Base-by-base conservation (phyloP, 2,329 filamentous ascomycete species). In the Paramyrothecium roridum region DNA sequence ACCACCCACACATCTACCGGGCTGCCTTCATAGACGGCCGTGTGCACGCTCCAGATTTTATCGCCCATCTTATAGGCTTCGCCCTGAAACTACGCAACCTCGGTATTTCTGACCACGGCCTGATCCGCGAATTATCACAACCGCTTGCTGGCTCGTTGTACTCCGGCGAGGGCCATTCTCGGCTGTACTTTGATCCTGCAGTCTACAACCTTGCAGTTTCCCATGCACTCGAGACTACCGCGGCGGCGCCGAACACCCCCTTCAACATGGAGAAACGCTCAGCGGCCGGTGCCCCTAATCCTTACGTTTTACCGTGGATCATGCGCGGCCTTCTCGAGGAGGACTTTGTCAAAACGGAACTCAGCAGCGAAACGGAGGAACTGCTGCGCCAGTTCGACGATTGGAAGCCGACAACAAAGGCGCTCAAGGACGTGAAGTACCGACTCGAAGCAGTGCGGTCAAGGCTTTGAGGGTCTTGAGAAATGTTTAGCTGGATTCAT, bases 21-120 rank as follows among this genome's bases (percentile, higher is more conserved):
- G 91, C 93, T n/a, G 92, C 96, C 17, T 98, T 98, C 68, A 90
- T 99, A 53, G 93, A 99, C 71, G 91, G 93, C 23, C 87, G 93
- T 56, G 82, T 97, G 34, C 93, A 98, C 69, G 89, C 93, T 0
- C 91, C 93, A 2, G 93, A 96, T 70, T 99, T 99, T 67, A 87
- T 99, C 52, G 91, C 91, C 2, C 91, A 96, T 66, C 83, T 99
- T 2, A 88, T 99, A 48, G 93, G 92, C 49, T 97, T 99, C 69
- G 89, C 90, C 0, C 83, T 98, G 60, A 98, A 97, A 67, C 81
- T 99, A 11, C 90, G 95, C 53, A 99, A 99, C 67, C 83, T 97
- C 1, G 95, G 95, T 34, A 83, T 98, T 22, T 88, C 90, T 2
- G 95, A 99, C 69, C 95, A 99, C 69, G 93, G 93, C 6, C 83